Evolutionary conservation across 345 rosid genomes (phyloP), one percentile per base, ranked within the genome.

Genomic region (Acer negundo): DNA sequence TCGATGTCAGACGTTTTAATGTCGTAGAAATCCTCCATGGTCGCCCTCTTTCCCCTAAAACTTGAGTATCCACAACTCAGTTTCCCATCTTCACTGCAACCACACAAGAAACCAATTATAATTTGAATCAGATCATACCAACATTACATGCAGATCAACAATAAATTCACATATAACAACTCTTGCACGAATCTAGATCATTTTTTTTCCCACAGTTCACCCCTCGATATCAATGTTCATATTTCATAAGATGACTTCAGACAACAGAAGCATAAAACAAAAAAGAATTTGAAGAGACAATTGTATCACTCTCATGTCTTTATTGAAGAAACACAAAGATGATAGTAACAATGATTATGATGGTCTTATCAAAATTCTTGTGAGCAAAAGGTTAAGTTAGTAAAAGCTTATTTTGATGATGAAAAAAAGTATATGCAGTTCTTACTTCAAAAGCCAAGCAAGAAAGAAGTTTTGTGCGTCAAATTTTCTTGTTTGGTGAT

Each of bases 1-100:
- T 91, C 88, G 77, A 94, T 91, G 42, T 78, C 86, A 77, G 97
- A 84, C 72, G 85, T 86, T 79, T 89, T 94, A 46, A 94, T 82
- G 79, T 94, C 97, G 77, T 84, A 97, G 81, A 90, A 97, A 79
- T 97, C 98, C 83, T 97, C 98, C 98, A 97, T 97, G 20, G 94
- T 89, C 35, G 89, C 91, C 79, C 99, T 90, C 90, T 94, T 97
- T 80, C 99, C 99, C 86, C 95, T 81, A 83, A 93, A 94, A 85
- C 97, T 94, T 71, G 97, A 93, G 80, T 90, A 91, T 10, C 98
- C 99, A 81, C 98, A 97, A 91, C 94, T 94, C 84, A 97, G 69
- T 84, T 85, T 89, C 69, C 97, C 93, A 46, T 93, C 90, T 12
- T 92, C 94, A 80, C 99, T 94, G 97, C 81, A 86, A 84, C 42